Base-by-base conservation (phyloP, 2,329 filamentous ascomycete genomes). In the Aphanoascus verrucosus region DNA sequence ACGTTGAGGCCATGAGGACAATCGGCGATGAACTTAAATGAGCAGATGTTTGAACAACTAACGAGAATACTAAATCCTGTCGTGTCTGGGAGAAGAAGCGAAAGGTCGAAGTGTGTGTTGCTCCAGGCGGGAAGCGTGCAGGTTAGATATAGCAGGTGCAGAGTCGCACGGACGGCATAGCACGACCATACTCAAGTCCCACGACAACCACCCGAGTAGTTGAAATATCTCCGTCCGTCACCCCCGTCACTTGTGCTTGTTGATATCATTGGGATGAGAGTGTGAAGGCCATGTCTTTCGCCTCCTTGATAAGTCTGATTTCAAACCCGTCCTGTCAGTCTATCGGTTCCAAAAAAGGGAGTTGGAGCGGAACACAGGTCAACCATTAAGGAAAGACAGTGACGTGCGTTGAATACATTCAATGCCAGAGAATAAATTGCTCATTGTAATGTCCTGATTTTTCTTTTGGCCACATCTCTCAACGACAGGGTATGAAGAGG, bases 1-100 rank as follows among this genome's bases (percentile, higher is more conserved):
- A 14, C 8, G 12, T 5, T 42, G 52, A 49, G 17, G 37, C 52
- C 52, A 54, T 54, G n/a, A 44, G n/a, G 37, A 23, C n/a, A n/a
- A n/a, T n/a, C n/a, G n/a, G n/a, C n/a, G n/a, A n/a, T n/a, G n/a
- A n/a, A n/a, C n/a, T n/a, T n/a, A n/a, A n/a, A n/a, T n/a, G n/a
- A n/a, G n/a, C n/a, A 32, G 19, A 48, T 23, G 5, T 28, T 12
- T 7, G 19, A 15, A 8, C 5, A 38, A n/a, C 19, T 14, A 14
- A 48, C 5, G 1, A 34, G 5, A 14, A 38, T 32, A n/a, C n/a
- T n/a, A 3, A 28, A 19, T 47, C 28, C 23, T 37, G 17, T 15
- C 38, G 17, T n/a, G 23, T 49, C 34, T 4, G 35, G 11, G 46
- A 6, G 6, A 14, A 47, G 20, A 31, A 8, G 46, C 14, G 8